Evolutionary conservation across 768 basidiomycete genomes (phyloP).

Genomic region (Auricularia auricula-judae): DNA sequence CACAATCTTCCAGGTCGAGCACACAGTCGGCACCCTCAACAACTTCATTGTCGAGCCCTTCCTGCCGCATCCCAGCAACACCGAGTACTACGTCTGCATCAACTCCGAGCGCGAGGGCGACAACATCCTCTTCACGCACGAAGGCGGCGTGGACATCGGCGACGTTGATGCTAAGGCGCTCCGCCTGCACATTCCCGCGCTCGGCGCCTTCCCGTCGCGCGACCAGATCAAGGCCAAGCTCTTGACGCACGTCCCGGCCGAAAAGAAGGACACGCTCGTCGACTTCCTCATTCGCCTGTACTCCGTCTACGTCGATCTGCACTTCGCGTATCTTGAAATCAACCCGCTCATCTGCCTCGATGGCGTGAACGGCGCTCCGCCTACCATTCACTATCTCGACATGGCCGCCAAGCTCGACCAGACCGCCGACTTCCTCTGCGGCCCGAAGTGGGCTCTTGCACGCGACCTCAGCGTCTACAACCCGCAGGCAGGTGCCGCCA

Average conservation of each 20-base stretch:
- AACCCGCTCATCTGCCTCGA: conserved; percentile 96
- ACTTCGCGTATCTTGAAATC: conserved; percentile 99
- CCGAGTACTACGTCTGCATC: conserved; percentile 98
- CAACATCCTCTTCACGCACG: conserved; percentile 95
- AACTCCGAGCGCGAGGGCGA: conserved; percentile 92
- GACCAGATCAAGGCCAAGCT: conserved; percentile 64
- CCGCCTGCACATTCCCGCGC: conserved; percentile 73
- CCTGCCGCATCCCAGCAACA: conserved; percentile 85
- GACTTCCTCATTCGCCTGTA: conserved; percentile 95
- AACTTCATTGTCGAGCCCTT: conserved; percentile 99
- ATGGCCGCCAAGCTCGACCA: conserved; percentile 99
- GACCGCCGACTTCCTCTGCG: conserved; percentile 95
- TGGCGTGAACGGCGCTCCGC: conserved; percentile 53
- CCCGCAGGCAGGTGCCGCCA: conserved; percentile 28
- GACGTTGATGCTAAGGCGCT: conserved; percentile 97
- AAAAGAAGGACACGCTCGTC: conserved; percentile 81
- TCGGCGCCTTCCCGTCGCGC: conserved; percentile 70
- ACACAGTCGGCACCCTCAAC: conserved; percentile 87
- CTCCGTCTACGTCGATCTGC: conserved; percentile 95
- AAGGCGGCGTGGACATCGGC: conserved; percentile 97
- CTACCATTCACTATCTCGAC: conserved; percentile 89
- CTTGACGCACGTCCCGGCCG: conserved; percentile 70
- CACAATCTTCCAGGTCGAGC: conserved; percentile 57
- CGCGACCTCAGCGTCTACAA: conserved; percentile 78
- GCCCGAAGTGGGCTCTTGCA: conserved; percentile 97